Percentiles rank a stretch among this genome's conserved stretches.
These are phyloP conservation scores for Backusella tuberculispora DNA, from an alignment of 192 early-diverging fungal species.

Conservation along the genomic window DNA sequence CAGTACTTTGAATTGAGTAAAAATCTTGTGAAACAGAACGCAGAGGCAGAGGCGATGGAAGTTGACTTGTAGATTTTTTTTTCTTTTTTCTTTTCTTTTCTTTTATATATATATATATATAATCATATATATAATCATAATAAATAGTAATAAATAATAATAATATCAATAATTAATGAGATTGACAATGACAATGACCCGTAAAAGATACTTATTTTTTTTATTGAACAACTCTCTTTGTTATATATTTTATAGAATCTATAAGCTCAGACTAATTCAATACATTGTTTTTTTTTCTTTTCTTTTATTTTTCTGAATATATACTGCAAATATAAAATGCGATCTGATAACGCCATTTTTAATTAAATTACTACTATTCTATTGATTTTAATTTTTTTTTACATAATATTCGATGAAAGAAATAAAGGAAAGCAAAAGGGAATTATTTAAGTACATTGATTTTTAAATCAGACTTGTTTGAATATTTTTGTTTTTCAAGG, in stretches of 20 bases:
- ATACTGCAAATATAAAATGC: background rate
- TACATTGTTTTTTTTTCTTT: background rate
- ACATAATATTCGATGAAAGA: too few species aligned
- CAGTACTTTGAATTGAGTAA: conserved; percentile 78
- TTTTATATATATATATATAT: too few species aligned
- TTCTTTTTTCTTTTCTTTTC: background rate
- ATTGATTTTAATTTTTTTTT: too few species aligned
- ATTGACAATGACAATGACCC: too few species aligned
- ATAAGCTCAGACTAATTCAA: background rate
- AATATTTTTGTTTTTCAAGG: too few species aligned
- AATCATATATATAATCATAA: too few species aligned
- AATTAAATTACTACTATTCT: too few species aligned
- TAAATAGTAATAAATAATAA: background rate
- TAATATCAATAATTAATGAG: background rate
- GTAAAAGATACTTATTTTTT: too few species aligned
- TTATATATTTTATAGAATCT: background rate
- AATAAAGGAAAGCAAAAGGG: too few species aligned
- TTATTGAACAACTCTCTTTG: background rate
- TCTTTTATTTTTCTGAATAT: background rate
- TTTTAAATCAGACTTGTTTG: too few species aligned
- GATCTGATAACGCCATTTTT: too few species aligned
- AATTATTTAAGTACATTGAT: too few species aligned
- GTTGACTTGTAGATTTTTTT: conserved; percentile 1
- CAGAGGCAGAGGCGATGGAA: background rate
- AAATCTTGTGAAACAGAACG: background rate